Conservation (phyloP, 495 filamentous ascomycete species). For the Tuber umbilicatum region DNA sequence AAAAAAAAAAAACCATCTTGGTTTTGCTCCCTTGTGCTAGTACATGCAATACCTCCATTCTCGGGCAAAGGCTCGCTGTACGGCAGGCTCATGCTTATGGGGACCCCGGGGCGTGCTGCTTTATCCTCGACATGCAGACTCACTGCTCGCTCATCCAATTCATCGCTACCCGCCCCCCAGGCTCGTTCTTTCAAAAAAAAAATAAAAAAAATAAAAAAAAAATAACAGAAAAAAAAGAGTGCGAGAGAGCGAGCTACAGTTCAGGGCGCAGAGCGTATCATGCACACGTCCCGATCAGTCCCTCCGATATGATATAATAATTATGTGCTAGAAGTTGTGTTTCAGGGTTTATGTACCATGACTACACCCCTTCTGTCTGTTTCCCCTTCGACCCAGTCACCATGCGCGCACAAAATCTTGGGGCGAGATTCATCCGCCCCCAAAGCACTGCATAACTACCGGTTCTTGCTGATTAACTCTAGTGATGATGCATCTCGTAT, state of each 20-base stretch:
- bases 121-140: background rate
- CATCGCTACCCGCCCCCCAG: background rate
- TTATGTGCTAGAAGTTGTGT: background rate
- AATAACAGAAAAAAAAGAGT: background rate
- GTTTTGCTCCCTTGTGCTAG: background rate
- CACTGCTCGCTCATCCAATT: background rate
- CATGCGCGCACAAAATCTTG: background rate
- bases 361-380: background rate
- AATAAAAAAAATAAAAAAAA: background rate
- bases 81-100: background rate
- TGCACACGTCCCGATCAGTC: background rate
- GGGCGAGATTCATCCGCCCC: background rate
- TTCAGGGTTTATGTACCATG: background rate
- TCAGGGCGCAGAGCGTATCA: background rate
- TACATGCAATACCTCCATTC: background rate
- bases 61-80: background rate
- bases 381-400: background rate
- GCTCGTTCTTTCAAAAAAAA: background rate
- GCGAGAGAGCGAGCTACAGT: background rate
- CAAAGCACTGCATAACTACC: background rate
- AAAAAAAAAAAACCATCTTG: too few relatives aligned
- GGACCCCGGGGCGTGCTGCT: background rate
- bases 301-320: background rate
- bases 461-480: background rate
- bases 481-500: constrained; percentile 3